Base-by-base conservation (phyloP, 176 grass and related monocot genomes). In the Tuctoria greenei region DNA sequence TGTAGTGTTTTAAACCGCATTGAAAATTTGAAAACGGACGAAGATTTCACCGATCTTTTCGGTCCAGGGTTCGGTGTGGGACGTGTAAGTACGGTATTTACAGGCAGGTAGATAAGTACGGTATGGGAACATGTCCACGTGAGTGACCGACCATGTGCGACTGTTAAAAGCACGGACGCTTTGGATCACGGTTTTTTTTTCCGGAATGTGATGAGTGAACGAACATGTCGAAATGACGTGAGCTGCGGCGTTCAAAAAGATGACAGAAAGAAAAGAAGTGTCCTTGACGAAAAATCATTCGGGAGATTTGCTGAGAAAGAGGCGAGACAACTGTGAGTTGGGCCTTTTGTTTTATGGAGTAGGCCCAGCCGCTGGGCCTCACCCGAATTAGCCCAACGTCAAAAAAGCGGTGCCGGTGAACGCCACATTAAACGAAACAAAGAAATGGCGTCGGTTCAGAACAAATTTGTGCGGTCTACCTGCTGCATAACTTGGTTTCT, bases 141-240 rank as follows among this genome's bases (percentile, higher is more conserved):
- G 74, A 65, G 31, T 26, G 13, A 77, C 44, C 79, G 13, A 77
- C 44, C 79, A 78, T 72, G 85, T 77, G 72, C 60, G 24, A 45
- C 63, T 74, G 63, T 69, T 66, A 70, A 78, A 83, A 75, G 64
- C 80, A 87, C 75, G 69, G 62, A 74, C 75, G 69, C 54, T 74
- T 67, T 78, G 42, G 85, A 82, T 77, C 73, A 42, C 49, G 18
- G 34, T 37, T 16, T 64, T 37, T 16, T 64, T 2, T 4, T 1
- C 18, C 23, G 55, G 55, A 26, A 58, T 58, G 55, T 11, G 16
- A 50, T 50, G 47, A 50, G 54, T 23, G 51, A 23, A 0, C 6
- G 70, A 39, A 67, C 31, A 39, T 7, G 56, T 67, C 13, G 67
- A 50, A 50, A 50, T 6, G 16, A 50, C 16, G 24, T 63, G 57